A percentile compares a stretch with the other conserved stretches of the same genome.
Conservation (phyloP, 2,329 filamentous ascomycete species). For the Pyrenochaeta sp. region DNA sequence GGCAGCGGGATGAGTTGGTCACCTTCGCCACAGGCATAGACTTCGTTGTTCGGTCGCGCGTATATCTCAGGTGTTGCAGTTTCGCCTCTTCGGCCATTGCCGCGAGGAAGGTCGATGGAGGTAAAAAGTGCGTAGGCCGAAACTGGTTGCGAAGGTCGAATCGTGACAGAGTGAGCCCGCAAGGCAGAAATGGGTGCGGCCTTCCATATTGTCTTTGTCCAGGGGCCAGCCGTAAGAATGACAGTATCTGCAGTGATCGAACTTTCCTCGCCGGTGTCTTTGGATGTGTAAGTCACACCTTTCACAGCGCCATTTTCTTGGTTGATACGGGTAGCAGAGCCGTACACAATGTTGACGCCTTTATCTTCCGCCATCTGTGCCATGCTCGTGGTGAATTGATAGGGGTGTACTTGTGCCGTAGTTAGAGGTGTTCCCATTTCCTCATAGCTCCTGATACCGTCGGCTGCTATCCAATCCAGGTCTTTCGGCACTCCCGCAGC, state of each 20-base stretch:
- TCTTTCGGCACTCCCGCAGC: slow-evolving; percentile 75
- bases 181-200: slow-evolving; percentile 65
- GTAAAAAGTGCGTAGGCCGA: slow-evolving; percentile 85
- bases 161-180: slow-evolving; percentile 71
- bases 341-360: slow-evolving; percentile 68
- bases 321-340: slow-evolving; percentile 74
- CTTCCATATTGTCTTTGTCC: slow-evolving; percentile 64
- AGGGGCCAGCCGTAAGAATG: slow-evolving; percentile 69
- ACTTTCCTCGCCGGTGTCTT: slow-evolving; percentile 54
- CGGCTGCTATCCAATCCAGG: slow-evolving; percentile 82
- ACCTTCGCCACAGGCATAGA: slow-evolving; percentile 94
- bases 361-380: slow-evolving; percentile 74
- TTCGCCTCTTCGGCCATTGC: slow-evolving; percentile 44
- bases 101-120: slow-evolving; percentile 76
- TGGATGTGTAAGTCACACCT: slow-evolving; percentile 69
- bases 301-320: slow-evolving; percentile 64
- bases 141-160: slow-evolving; percentile 66
- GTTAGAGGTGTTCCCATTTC: slow-evolving; percentile 83
- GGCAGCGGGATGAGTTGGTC: slow-evolving; percentile 80
- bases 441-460: slow-evolving; percentile 74
- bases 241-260: slow-evolving; percentile 65
- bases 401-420: slow-evolving; percentile 94
- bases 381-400: slow-evolving; percentile 87
- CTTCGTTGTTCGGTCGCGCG: slow-evolving; percentile 83
- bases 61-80: slow-evolving; percentile 92